Percentiles rank a stretch among this genome's conserved stretches.
phyloP scores from a whole-genome alignment of 2,329 filamentous ascomycete species.

The Fusarium austroafricanum region DNA sequence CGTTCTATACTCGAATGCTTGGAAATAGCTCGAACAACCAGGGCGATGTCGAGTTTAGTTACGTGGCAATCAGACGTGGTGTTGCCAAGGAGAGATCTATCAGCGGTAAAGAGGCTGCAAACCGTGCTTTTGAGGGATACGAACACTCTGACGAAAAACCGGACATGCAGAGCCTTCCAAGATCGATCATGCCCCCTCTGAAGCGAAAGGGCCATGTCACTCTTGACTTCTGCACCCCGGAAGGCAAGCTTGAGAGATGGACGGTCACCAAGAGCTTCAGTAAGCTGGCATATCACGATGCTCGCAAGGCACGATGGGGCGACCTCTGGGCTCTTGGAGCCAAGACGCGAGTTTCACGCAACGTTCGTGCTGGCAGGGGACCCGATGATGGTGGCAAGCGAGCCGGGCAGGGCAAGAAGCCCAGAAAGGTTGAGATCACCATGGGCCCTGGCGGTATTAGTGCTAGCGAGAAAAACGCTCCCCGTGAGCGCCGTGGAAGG shows the following conservation, averaged over 20 bases:
- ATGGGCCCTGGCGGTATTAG: constrained; percentile 53
- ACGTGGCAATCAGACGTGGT: constrained; percentile 86
- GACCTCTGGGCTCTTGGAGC: constrained; percentile 96
- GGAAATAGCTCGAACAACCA: constrained; percentile 78
- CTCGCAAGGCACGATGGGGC: constrained; percentile 89
- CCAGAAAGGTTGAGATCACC: constrained; percentile 52
- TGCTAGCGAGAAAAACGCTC: constrained; percentile 53
- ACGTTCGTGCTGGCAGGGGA: constrained; percentile 68
- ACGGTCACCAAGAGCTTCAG: constrained; percentile 86
- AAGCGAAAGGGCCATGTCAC: constrained; percentile 91
- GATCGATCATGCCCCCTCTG: constrained; percentile 81
- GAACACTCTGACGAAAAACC: constrained; percentile 61
- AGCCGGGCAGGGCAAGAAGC: constrained; percentile 55
- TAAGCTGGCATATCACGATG: constrained; percentile 88
- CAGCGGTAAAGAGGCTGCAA: constrained; percentile 68
- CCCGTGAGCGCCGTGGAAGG: constrained; percentile 56
- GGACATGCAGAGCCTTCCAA: constrained; percentile 78
- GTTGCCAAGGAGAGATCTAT: constrained; percentile 52
- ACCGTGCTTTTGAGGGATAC: constrained; percentile 78
- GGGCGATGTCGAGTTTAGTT: constrained; percentile 92
- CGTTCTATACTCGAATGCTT: constrained; percentile 82
- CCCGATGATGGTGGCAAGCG: constrained; percentile 61
- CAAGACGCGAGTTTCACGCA: constrained; percentile 79
- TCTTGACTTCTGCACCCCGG: constrained; percentile 89
- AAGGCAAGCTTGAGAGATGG: constrained; percentile 91